phyloP scores from a whole-genome alignment of 805 yeast species.

The Yamadazyma phyllophila region DNA sequence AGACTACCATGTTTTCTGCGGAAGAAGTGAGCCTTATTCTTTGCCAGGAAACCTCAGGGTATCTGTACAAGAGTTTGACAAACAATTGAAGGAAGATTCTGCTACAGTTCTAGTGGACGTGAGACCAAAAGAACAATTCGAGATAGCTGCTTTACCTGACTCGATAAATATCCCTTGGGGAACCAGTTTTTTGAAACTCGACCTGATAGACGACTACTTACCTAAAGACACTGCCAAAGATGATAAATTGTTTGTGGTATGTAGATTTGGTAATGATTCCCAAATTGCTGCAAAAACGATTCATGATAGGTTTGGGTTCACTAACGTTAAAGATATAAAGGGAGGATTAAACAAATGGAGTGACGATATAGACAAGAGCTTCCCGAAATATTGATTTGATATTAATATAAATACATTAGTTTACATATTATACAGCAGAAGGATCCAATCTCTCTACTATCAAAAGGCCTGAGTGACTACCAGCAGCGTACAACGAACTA shows the following conservation, averaged over 20 bases:
- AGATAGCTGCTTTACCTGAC: constrained; percentile 57
- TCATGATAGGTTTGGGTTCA: constrained; percentile 47
- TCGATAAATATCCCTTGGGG: constrained; percentile 64
- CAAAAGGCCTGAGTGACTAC: constrained; percentile 49
- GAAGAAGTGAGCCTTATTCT: constrained; percentile 48
- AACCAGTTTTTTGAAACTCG: constrained; percentile 32
- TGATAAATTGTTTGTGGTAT: constrained; percentile 55
- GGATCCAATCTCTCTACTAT: constrained; percentile 43
- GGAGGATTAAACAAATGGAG: constrained; percentile 83
- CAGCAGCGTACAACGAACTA: constrained; percentile 53
- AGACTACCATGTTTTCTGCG: constrained; percentile 77
- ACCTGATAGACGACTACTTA: constrained; percentile 16
- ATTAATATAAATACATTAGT: not conserved
- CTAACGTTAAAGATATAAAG: constrained; percentile 57
- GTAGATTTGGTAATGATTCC: constrained; percentile 91
- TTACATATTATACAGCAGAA: not conserved
- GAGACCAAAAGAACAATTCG: constrained; percentile 74
- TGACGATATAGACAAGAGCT: constrained; percentile 49
- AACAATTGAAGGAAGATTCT: not conserved
- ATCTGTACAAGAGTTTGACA: constrained; percentile 34
- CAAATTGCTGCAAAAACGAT: constrained; percentile 66
- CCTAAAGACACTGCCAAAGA: constrained; percentile 9
- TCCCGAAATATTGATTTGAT: constrained; percentile 60
- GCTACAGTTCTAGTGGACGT: constrained; percentile 61
- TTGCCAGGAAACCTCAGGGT: constrained; percentile 48